A percentile compares a stretch with the other conserved stretches of the same genome.
These are phyloP conservation scores for Trichoderma sp. DNA, from an alignment of 2,329 filamentous ascomycete genomes.

Conservation along the genomic window DNA sequence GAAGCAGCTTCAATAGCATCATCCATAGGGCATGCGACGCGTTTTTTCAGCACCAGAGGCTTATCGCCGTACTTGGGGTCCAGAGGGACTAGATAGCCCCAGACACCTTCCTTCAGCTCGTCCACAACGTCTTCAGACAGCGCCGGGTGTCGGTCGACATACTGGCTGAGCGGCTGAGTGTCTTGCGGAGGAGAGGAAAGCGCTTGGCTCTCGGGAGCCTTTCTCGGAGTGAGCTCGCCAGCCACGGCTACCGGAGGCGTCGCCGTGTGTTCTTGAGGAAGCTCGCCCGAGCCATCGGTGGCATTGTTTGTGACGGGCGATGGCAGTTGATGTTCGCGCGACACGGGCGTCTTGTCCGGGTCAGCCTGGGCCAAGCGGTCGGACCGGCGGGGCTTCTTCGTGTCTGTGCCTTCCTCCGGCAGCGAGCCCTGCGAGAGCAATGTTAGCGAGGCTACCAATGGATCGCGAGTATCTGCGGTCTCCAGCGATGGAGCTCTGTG, in stretches of 20 bases:
- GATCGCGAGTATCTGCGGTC: background rate
- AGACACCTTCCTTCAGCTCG: constrained; percentile 82
- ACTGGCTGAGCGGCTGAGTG: constrained; percentile 67
- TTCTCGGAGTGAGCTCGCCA: constrained; percentile 58
- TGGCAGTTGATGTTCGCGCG: constrained; percentile 71
- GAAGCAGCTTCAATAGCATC: constrained; percentile 46
- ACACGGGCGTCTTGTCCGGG: constrained; percentile 61
- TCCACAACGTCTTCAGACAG: constrained; percentile 84
- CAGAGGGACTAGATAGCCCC: constrained; percentile 91
- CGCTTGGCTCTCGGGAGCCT: constrained; percentile 53
- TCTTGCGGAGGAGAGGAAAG: constrained; percentile 68
- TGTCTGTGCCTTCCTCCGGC: constrained; percentile 65
- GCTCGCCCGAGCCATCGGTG: constrained; percentile 54
- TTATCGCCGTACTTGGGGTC: constrained; percentile 68
- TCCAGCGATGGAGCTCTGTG: constrained; percentile 23
- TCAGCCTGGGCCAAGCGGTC: constrained; percentile 66
- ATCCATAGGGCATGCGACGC: constrained; percentile 69
- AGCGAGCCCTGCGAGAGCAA: constrained; percentile 60
- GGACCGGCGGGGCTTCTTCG: constrained; percentile 84
- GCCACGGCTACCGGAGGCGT: constrained; percentile 67
- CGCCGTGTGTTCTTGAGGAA: constrained; percentile 67
- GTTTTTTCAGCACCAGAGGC: constrained; percentile 73
- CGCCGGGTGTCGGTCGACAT: constrained; percentile 70
- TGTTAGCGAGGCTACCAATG: constrained; percentile 35
- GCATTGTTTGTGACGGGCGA: constrained; percentile 73